Evolutionary conservation across 2,329 filamentous ascomycete species (phyloP).

Genomic region (Blastomyces parvus): DNA sequence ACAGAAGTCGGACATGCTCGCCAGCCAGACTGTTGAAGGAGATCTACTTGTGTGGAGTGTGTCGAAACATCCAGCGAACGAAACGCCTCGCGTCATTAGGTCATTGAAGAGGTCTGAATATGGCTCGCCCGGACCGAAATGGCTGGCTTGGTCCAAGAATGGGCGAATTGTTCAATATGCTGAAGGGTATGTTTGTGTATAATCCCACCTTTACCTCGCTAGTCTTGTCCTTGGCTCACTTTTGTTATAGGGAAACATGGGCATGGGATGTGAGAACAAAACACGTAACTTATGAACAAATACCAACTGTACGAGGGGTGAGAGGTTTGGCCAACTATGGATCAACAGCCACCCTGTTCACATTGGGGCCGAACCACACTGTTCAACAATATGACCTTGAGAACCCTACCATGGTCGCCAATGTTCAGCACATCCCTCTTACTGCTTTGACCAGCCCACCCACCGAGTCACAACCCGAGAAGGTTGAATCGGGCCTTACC

Average conservation of each 20-base stretch:
- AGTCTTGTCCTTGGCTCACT: not conserved
- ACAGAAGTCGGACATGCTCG: constrained; percentile 96
- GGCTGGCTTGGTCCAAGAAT: constrained; percentile 98
- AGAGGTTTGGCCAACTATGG: constrained; percentile 80
- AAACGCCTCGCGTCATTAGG: constrained; percentile 79
- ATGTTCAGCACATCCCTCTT: constrained; percentile 75
- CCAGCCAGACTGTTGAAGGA: constrained; percentile 81
- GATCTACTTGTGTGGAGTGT: constrained; percentile 96
- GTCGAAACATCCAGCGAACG: constrained; percentile 62
- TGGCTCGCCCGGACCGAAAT: constrained; percentile 67
- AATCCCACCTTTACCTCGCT: constrained; percentile 5
- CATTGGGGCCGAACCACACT: constrained; percentile 74
- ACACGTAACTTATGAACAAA: constrained; percentile 78
- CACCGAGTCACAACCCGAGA: constrained; percentile 39
- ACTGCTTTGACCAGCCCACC: constrained; percentile 72
- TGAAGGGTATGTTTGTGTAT: constrained; percentile 59
- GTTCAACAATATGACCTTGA: constrained; percentile 95
- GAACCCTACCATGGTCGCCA: constrained; percentile 70
- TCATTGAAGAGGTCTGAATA: constrained; percentile 73
- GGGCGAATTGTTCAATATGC: constrained; percentile 88
- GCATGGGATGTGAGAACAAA: constrained; percentile 99
- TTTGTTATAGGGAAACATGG: constrained; percentile 61
- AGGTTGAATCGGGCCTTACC: constrained; percentile 8
- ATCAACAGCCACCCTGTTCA: constrained; percentile 84
- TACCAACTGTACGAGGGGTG: constrained; percentile 75